A percentile compares a stretch with the other conserved stretches of the same genome.
phyloP scores from a whole-genome alignment of 2,329 filamentous ascomycete genomes.

The Microdochium paspali region DNA sequence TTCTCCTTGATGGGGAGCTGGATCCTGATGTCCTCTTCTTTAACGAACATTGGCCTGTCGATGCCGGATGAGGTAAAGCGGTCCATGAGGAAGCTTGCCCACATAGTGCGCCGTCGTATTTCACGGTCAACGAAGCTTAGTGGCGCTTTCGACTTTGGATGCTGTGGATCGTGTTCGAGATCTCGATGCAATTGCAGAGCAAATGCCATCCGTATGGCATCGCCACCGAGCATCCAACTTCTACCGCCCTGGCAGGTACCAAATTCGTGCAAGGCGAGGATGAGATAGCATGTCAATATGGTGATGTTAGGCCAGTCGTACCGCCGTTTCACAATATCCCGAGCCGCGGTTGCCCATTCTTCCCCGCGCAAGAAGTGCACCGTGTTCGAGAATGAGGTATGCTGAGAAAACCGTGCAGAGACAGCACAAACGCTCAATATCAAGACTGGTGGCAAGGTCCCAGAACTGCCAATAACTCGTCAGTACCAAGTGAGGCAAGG shows the following conservation, averaged over 20 bases:
- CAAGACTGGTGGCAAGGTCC: constrained; percentile 78
- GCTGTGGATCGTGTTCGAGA: constrained; percentile 69
- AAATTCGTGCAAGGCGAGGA: constrained; percentile 89
- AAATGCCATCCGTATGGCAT: constrained; percentile 95
- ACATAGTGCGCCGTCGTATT: constrained; percentile 90
- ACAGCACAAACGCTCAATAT: constrained; percentile 92
- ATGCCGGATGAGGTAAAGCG: constrained; percentile 94
- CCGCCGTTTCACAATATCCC: constrained; percentile 75
- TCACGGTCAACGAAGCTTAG: constrained; percentile 89
- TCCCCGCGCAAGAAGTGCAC: constrained; percentile 84
- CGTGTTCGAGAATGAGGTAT: constrained; percentile 67
- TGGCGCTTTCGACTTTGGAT: constrained; percentile 51
- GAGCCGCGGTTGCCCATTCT: constrained; percentile 79
- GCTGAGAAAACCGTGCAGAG: constrained; percentile 87
- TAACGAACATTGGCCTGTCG: constrained; percentile 82
- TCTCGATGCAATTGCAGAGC: constrained; percentile 90
- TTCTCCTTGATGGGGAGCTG: constrained; percentile 86
- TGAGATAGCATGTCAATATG: constrained; percentile 80
- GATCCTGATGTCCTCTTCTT: constrained; percentile 80
- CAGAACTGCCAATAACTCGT: constrained; percentile 40
- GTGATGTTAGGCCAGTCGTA: constrained; percentile 97
- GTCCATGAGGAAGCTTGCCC: constrained; percentile 97
- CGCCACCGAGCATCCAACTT: constrained; percentile 92
- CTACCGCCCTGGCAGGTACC: constrained; percentile 93
- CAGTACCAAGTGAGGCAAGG: constrained; percentile 8